Evolutionary conservation across 139 green algal genomes (phyloP).

Genomic region (Chlorella sp.): DNA sequence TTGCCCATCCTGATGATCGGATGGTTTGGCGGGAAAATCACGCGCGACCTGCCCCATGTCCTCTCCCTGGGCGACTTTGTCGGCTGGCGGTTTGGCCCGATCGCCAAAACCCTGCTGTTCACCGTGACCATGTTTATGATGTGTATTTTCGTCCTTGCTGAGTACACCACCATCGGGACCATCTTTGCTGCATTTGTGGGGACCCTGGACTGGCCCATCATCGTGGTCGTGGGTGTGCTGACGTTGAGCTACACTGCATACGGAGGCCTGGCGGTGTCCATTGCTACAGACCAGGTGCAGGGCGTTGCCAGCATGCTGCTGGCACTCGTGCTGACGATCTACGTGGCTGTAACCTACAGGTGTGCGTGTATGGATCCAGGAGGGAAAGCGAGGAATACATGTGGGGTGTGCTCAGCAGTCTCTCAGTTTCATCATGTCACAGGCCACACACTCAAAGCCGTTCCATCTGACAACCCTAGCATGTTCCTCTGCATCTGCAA

Average conservation of each 20-base stretch:
- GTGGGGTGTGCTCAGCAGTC: no score
- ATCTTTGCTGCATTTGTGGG: conserved; percentile 60
- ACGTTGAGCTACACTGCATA: conserved; percentile 59
- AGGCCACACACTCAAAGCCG: no score
- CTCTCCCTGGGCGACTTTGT: conserved; percentile 65
- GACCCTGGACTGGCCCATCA: conserved; percentile 49
- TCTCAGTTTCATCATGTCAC: no score
- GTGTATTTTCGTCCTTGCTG: conserved; percentile 16
- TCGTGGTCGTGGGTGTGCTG: conserved; percentile 58
- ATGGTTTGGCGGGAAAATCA: conserved; percentile 36
- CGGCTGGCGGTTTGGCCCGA: conserved; percentile 49
- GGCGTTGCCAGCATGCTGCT: conserved; percentile 44
- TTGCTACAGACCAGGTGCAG: conserved; percentile 75
- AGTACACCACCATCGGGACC: conserved; percentile 51
- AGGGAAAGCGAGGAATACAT: not conserved
- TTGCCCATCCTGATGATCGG: conserved; percentile 70
- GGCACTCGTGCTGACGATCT: conserved; percentile 55
- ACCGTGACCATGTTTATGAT: conserved; percentile 49
- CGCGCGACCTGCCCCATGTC: conserved; percentile 23
- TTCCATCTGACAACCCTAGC: not conserved
- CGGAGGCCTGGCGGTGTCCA: conserved; percentile 63
- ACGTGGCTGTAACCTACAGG: conserved; percentile 55
- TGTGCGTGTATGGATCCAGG: no score
- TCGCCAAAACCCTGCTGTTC: conserved; percentile 9
- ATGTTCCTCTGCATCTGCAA: no score